These are phyloP conservation scores for Epichloe bromicola DNA, from an alignment of 2,329 filamentous ascomycete species.

Conservation along the genomic window DNA sequence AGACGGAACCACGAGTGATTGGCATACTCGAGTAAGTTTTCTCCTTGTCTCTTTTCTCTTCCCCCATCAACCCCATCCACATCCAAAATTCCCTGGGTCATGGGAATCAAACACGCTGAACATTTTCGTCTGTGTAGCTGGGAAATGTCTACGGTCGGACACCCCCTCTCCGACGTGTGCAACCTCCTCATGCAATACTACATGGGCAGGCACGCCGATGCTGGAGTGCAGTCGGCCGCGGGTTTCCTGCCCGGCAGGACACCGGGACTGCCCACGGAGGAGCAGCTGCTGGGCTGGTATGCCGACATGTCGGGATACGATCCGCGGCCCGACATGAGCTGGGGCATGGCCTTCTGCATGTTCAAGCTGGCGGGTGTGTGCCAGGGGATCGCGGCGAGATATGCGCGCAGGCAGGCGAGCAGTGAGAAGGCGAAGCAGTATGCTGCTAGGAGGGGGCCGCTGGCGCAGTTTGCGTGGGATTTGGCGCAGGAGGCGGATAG, in stretches of 20 bases:
- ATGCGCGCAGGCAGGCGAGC: constrained; percentile 77
- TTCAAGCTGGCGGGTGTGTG: constrained; percentile 49
- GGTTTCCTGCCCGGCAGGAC: constrained; percentile 50
- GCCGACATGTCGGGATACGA: constrained; percentile 52
- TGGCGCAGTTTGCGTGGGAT: constrained; percentile 69
- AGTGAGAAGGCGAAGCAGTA: constrained; percentile 69
- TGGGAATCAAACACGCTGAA: background rate
- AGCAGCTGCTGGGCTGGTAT: constrained; percentile 30
- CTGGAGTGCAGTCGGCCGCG: constrained; percentile 17
- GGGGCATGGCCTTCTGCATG: constrained; percentile 49
- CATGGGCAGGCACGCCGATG: constrained; percentile 16
- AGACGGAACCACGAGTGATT: constrained; percentile 75
- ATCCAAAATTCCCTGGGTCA: background rate
- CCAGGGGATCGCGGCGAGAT: constrained; percentile 86
- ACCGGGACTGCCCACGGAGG: constrained; percentile 44
- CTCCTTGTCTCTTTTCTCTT: background rate
- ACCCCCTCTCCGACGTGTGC: constrained; percentile 74
- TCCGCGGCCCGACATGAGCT: constrained; percentile 44
- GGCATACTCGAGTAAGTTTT: constrained; percentile 68
- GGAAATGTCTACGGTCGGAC: constrained; percentile 98
- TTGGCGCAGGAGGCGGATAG: constrained; percentile 40
- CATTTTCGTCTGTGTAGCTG: constrained; percentile 38
- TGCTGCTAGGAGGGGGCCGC: constrained; percentile 52
- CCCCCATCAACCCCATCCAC: background rate
- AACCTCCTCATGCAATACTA: constrained; percentile 49